Evolutionary conservation across 352 stramenopile species (phyloP).

Genomic region (Thalassiosira oceanica): DNA sequence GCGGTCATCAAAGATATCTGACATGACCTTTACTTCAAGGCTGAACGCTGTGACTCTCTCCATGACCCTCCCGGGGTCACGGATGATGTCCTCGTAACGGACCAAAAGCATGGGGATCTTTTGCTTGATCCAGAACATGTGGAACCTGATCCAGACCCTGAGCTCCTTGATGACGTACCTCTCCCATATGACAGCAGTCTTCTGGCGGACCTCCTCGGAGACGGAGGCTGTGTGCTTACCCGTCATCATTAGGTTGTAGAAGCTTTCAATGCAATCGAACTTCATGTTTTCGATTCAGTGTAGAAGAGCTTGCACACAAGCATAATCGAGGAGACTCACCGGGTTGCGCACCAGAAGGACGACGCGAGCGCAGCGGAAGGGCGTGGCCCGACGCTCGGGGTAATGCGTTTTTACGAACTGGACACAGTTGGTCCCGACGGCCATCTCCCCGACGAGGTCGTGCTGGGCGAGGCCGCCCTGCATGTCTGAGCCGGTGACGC

Average conservation of each 20-base stretch:
- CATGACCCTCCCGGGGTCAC: conserved; percentile 56
- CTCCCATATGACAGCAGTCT: conserved; percentile 50
- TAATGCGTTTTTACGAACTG: conserved; percentile 98
- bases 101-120: conserved; percentile 63
- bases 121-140: conserved; percentile 64
- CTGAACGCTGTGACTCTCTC: conserved; percentile 51
- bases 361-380: conserved; percentile 50
- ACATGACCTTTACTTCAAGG: conserved; percentile 57
- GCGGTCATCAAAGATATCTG: conserved; percentile 48
- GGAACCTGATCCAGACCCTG: conserved; percentile 66
- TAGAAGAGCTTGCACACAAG: too few species aligned
- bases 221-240: conserved; percentile 66
- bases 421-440: conserved; percentile 86
- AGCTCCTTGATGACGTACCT: conserved; percentile 71
- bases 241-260: conserved; percentile 94
- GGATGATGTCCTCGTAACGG: conserved; percentile 77
- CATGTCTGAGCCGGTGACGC: conserved; percentile 96
- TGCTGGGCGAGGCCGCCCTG: conserved; percentile 48
- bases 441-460: conserved; percentile 83
- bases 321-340: too few species aligned
- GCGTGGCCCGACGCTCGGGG: conserved; percentile 90
- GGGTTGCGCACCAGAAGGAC: conserved; percentile 91
- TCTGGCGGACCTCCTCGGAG: conserved; percentile 52
- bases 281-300: too few species aligned
- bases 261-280: conserved; percentile 98